Percentiles rank a stretch among this genome's conserved stretches.
Conservation (phyloP, 225 moss, liverwort and hornwort species). For the Thuidium tamariscinum region DNA sequence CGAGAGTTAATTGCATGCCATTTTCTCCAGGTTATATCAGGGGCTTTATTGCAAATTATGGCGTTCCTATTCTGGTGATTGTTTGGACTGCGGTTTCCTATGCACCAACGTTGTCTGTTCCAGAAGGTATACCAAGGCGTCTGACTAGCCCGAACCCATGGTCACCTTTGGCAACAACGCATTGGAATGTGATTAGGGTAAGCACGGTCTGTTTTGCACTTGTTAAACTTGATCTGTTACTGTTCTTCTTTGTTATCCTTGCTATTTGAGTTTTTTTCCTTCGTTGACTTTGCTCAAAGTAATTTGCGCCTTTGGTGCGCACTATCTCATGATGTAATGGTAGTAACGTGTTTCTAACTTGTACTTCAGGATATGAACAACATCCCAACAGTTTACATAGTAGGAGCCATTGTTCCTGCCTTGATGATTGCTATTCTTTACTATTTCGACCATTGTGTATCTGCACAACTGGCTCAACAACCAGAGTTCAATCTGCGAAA, state of each 20-base stretch:
- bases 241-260: neutral
- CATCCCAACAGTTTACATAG: conserved; percentile 38
- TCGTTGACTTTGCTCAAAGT: neutral
- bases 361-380: conserved; percentile 54
- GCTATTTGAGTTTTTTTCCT: neutral
- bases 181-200: conserved; percentile 60
- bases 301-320: neutral
- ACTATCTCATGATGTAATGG: neutral
- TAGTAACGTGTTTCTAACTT: neutral
- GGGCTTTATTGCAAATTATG: conserved; percentile 55
- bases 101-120: conserved; percentile 47
- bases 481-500: conserved; percentile 60
- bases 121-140: conserved; percentile 62
- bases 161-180: conserved; percentile 25
- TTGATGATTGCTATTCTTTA: conserved; percentile 71
- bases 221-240: neutral
- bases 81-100: conserved; percentile 72
- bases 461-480: conserved; percentile 74
- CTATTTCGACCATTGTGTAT: conserved; percentile 75
- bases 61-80: conserved; percentile 62
- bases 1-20: neutral
- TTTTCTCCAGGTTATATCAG: conserved; percentile 34
- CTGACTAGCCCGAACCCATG: conserved; percentile 55
- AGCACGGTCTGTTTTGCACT: neutral
- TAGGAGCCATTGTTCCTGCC: conserved; percentile 56